phyloP scores from a whole-genome alignment of 176 grass and related monocot genomes.

The Musa acuminata region DNA sequence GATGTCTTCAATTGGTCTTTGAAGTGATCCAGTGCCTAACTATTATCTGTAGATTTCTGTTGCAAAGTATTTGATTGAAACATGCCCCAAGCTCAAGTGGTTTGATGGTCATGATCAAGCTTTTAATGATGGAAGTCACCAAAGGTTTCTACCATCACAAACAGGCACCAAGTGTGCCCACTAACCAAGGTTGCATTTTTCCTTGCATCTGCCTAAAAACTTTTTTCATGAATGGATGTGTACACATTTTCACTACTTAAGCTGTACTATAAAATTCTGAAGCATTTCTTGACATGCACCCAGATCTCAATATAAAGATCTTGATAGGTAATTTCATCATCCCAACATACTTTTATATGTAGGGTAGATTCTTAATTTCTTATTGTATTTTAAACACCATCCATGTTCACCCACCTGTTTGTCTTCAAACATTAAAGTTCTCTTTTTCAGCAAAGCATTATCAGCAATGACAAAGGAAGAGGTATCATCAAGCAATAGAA shows the following conservation, averaged over 20 bases:
- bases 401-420: background rate
- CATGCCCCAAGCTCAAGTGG: too few relatives aligned
- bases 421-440: background rate
- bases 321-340: conserved; percentile 2
- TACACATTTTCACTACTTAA: background rate
- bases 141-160: too few relatives aligned
- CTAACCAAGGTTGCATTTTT: too few relatives aligned
- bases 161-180: too few relatives aligned
- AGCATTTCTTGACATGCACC: background rate
- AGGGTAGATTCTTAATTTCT: too few relatives aligned
- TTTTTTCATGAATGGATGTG: background rate
- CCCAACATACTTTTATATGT: background rate
- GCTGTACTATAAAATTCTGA: background rate
- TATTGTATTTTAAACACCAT: too few relatives aligned
- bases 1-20: background rate
- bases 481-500: background rate
- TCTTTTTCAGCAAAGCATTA: background rate
- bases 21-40: background rate
- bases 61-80: too few relatives aligned
- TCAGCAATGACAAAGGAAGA: background rate
- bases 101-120: background rate
- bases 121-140: background rate
- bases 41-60: background rate
- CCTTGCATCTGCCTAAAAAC: too few relatives aligned
- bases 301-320: background rate